Evolutionary conservation across 2,329 filamentous ascomycete genomes (phyloP), one percentile per base, ranked within the genome.

Genomic region (Curvularia hawaiiensis): DNA sequence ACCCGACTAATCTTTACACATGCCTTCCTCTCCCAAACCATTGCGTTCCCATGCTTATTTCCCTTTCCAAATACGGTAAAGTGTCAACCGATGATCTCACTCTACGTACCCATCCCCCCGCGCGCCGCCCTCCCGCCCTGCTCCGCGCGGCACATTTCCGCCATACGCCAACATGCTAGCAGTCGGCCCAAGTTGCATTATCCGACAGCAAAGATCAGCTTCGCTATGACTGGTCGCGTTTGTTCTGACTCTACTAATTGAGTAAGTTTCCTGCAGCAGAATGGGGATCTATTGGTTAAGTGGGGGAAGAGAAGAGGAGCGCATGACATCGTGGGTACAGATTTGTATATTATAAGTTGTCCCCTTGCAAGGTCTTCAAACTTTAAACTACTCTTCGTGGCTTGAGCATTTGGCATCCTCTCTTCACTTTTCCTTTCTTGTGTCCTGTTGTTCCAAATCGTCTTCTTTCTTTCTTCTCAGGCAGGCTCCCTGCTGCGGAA

Each of bases 61-160:
- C 35, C 14, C 14, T 5, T 18, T 18, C 35, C 35, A 16, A n/a
- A 38, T 12, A 38, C 7, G n/a, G 35, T 9, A n/a, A n/a, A 38
- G 35, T 5, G 16, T 7, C n/a, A 8, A 18, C 53, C 51, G 53
- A 55, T 56, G 56, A 57, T 41, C 41, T 57, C 50, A 58, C 43
- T 22, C 40, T 51, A 54, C 47, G 14, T 35, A 31, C 33, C 12
- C 14, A 16, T 31, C 30, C 30, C 30, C 30, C 33, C 12, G 47
- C 54, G 60, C 56, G 44, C 41, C n/a, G 24, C 30, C 2, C 30
- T 2, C 24, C 28, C 41, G 47, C 47, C 30, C 35, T 10, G 10
- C 18, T 16, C 2, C 24, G 35, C 35, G 47, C 47, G 47, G 47
- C 24, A 28, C 24, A 18, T 40, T 50, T 50, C 47, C 47, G 47